Conservation (phyloP, 176 grass and related monocot genomes). For the Echinochloa phyllopogon region DNA sequence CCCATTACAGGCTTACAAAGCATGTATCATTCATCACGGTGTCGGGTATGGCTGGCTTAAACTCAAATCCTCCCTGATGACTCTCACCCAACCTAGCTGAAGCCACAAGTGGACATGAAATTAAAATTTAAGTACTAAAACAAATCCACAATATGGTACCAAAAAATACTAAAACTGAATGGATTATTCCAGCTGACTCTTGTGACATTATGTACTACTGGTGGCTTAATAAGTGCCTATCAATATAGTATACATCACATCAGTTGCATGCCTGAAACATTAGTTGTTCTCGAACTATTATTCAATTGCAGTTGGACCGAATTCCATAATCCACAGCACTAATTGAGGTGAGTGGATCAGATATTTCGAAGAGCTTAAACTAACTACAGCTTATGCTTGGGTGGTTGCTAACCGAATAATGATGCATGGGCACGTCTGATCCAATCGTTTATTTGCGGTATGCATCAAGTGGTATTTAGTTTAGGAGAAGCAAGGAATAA, state of each 20-base stretch:
- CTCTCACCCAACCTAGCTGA: not conserved
- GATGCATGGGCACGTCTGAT: not conserved
- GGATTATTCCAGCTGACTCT: not conserved
- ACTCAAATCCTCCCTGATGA: not conserved
- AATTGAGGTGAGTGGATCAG: constrained; percentile 21
- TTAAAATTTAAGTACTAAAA: not conserved
- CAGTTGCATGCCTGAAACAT: not conserved
- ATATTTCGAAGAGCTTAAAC: not conserved
- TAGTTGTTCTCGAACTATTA: constrained; percentile 2
- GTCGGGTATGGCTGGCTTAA: not conserved
- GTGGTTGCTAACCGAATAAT: not conserved
- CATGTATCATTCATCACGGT: not conserved
- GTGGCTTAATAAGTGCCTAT: not conserved
- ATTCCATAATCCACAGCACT: constrained; percentile 18
- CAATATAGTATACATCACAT: not conserved
- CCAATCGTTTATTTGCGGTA: constrained; percentile 7
- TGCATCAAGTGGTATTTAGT: not conserved
- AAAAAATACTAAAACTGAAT: not conserved
- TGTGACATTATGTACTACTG: not conserved
- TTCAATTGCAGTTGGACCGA: constrained; percentile 19
- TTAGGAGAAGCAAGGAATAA: constrained; percentile 62
- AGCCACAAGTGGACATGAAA: not conserved
- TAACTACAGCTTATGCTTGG: not conserved
- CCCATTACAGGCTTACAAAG: not conserved
- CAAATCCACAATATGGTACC: not conserved